These are phyloP conservation scores for Aspergillus cejpii DNA, from an alignment of 2,329 filamentous ascomycete species.

Conservation along the genomic window DNA sequence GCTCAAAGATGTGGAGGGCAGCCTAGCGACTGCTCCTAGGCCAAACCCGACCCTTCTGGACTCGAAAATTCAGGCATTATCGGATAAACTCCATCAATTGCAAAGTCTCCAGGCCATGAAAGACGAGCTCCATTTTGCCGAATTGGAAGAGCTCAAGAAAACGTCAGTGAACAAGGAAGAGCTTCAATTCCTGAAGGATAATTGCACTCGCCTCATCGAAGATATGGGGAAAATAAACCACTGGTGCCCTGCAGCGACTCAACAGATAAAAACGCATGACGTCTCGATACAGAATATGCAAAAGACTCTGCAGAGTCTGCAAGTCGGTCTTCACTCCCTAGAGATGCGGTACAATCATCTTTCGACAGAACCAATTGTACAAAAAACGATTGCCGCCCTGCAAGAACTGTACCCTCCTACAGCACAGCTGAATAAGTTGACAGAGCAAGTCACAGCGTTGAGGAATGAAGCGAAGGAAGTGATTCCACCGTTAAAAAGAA, in stretches of 20 bases:
- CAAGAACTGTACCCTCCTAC: slow-evolving; percentile 34
- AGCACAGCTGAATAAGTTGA: slow-evolving; percentile 9
- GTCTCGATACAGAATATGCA: slow-evolving; percentile 4
- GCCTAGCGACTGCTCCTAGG: neutral
- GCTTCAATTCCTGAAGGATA: slow-evolving; percentile 2
- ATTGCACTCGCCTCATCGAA: neutral
- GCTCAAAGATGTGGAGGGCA: neutral
- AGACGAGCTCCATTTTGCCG: slow-evolving; percentile 18
- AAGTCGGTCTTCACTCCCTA: slow-evolving; percentile 33
- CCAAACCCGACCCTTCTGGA: neutral
- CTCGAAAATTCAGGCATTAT: slow-evolving; percentile 3
- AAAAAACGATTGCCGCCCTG: slow-evolving; percentile 30
- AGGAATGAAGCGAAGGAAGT: slow-evolving; percentile 11
- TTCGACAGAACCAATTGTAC: slow-evolving; percentile 32
- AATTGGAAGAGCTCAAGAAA: slow-evolving; percentile 16
- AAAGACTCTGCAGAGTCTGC: slow-evolving; percentile 13
- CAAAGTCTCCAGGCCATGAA: slow-evolving; percentile 15
- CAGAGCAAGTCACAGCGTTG: slow-evolving; percentile 18
- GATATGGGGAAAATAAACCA: slow-evolving; percentile 1
- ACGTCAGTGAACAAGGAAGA: slow-evolving; percentile 3
- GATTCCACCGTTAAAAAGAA: neutral
- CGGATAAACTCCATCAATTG: slow-evolving; percentile 7
- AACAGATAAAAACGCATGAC: slow-evolving; percentile 4
- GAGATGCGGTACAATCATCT: slow-evolving; percentile 49
- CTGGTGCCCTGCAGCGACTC: neutral